These are phyloP conservation scores for Ogataea methylovora DNA, from an alignment of 805 yeast species.

Conservation along the genomic window DNA sequence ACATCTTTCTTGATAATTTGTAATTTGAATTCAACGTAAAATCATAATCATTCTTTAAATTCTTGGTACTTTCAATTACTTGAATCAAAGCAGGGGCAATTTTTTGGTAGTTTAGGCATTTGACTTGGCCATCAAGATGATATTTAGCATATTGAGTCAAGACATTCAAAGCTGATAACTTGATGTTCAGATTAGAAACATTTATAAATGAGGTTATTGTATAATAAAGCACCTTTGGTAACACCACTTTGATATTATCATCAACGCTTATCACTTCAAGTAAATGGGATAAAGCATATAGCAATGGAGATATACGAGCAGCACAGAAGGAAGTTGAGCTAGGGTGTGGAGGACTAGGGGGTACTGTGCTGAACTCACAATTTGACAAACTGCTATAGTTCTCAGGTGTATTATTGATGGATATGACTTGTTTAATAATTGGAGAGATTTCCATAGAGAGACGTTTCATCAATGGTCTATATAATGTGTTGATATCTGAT, in stretches of 20 bases:
- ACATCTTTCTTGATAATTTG: slow-evolving; percentile 19
- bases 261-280: slow-evolving; percentile 7
- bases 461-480: slow-evolving; percentile 15
- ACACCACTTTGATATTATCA: neutral
- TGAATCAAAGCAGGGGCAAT: slow-evolving; percentile 17
- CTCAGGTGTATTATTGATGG: slow-evolving; percentile 9
- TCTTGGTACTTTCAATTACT: slow-evolving; percentile 14
- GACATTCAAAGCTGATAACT: slow-evolving; percentile 20
- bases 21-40: slow-evolving; percentile 13
- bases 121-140: slow-evolving; percentile 8
- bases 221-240: slow-evolving; percentile 21
- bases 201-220: slow-evolving; percentile 17
- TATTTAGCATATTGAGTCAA: slow-evolving; percentile 17
- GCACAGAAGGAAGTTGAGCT: slow-evolving; percentile 6
- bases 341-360: slow-evolving; percentile 17
- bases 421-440: slow-evolving; percentile 10
- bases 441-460: slow-evolving; percentile 15
- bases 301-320: slow-evolving; percentile 17
- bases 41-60: slow-evolving; percentile 7
- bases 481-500: slow-evolving; percentile 7
- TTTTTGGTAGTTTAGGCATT: slow-evolving; percentile 13
- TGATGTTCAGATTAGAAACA: slow-evolving; percentile 15
- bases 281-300: slow-evolving; percentile 18
- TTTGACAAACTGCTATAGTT: slow-evolving; percentile 9
- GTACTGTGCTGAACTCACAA: slow-evolving; percentile 6